phyloP scores from a whole-genome alignment of 768 basidiomycete species.

The Boletus huronensis region DNA sequence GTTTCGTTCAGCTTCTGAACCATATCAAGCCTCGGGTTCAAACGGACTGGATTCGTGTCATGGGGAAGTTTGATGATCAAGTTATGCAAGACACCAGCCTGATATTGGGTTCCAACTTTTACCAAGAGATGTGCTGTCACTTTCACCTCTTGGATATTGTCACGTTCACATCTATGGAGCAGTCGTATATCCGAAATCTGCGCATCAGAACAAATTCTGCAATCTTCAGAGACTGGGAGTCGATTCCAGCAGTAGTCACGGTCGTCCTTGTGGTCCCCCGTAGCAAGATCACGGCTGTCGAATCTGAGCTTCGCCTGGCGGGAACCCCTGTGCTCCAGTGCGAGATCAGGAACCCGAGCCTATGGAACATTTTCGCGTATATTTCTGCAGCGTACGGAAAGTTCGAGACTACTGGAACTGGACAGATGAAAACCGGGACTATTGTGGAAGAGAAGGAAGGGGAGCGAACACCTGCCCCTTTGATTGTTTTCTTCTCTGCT shows the following conservation, averaged over 20 bases:
- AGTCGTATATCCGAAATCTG: conserved; percentile 9
- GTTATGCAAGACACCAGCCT: conserved; percentile 13
- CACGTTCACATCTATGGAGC: conserved; percentile 26
- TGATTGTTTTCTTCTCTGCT: conserved; percentile 25
- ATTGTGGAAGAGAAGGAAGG: conserved; percentile 20
- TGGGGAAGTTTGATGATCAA: conserved; percentile 32
- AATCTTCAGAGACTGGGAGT: conserved; percentile 31
- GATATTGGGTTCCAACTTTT: conserved; percentile 29
- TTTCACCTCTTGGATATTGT: conserved; percentile 41
- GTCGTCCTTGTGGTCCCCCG: conserved; percentile 34
- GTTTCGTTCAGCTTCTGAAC: conserved; percentile 44
- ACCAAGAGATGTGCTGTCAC: conserved; percentile 47
- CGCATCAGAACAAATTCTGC: conserved; percentile 1
- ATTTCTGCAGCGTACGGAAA: conserved; percentile 23
- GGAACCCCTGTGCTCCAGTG: conserved; percentile 27
- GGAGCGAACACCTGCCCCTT: conserved; percentile 14
- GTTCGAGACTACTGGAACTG: conserved; percentile 14
- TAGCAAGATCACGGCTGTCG: conserved; percentile 20
- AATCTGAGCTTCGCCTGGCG: conserved; percentile 18
- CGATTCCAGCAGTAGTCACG: conserved; percentile 31
- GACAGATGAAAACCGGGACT: conserved; percentile 15
- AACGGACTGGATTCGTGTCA: conserved; percentile 41
- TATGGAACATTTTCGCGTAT: conserved; percentile 19
- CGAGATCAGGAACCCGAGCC: conserved; percentile 13
- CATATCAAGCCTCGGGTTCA: conserved; percentile 36